Evolutionary conservation across 108 stramenopile genomes (phyloP).

Genomic region (Ochromonas danica): DNA sequence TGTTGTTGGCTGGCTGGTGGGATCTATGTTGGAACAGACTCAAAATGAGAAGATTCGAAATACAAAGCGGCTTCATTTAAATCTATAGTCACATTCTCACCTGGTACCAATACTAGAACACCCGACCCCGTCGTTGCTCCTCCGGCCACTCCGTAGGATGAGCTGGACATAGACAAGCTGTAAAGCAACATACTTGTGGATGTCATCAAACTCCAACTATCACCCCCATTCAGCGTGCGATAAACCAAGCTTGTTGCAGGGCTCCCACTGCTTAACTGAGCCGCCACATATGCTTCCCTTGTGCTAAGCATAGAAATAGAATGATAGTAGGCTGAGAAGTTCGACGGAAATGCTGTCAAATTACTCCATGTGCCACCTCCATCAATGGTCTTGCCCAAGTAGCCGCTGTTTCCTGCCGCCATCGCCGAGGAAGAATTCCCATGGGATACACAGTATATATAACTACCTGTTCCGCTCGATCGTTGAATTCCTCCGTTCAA

Average conservation of each 20-base stretch:
- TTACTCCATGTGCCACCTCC: background rate
- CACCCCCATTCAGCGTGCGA: background rate
- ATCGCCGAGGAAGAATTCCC: background rate
- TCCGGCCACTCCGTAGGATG: background rate
- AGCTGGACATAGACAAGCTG: background rate
- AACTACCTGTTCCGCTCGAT: background rate
- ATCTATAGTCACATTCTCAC: no score
- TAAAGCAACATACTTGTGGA: background rate
- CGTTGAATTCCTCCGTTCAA: no score
- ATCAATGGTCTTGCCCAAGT: background rate
- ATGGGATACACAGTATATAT: background rate
- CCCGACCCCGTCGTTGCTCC: background rate
- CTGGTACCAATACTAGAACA: no score
- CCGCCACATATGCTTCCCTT: background rate
- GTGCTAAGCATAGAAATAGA: background rate
- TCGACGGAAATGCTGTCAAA: background rate
- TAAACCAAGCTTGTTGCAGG: no score
- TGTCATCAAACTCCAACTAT: background rate
- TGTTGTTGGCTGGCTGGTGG: constrained; percentile 13
- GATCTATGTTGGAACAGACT: constrained; percentile 15
- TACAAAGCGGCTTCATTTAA: no score
- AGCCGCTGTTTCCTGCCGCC: background rate
- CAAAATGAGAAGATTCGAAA: no score
- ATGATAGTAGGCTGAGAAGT: background rate
- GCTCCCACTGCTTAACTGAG: background rate